Percentiles rank a stretch among this genome's conserved stretches.
Conservation (phyloP, 495 filamentous ascomycete species). For the Talaromyces ruber region DNA sequence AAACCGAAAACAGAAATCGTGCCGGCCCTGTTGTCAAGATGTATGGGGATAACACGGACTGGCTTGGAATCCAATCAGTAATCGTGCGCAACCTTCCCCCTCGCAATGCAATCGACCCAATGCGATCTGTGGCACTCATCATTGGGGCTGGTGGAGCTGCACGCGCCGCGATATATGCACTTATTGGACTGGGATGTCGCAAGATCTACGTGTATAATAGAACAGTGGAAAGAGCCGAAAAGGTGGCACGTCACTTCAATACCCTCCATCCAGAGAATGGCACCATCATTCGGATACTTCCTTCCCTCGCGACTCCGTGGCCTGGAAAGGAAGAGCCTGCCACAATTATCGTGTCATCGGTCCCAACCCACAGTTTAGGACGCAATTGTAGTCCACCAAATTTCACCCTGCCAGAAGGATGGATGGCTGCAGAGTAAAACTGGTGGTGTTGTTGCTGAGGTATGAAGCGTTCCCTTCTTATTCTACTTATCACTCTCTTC, state of each 20-base stretch:
- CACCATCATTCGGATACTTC: constrained; percentile 46
- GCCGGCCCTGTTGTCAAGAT: constrained; percentile 55
- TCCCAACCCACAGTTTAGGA: constrained; percentile 58
- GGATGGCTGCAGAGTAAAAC: constrained; percentile 70
- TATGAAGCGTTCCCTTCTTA: constrained; percentile 20
- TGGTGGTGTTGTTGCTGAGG: constrained; percentile 69
- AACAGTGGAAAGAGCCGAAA: constrained; percentile 48
- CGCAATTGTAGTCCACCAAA: constrained; percentile 51
- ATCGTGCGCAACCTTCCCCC: constrained; percentile 67
- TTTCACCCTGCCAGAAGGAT: constrained; percentile 60
- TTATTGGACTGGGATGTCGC: constrained; percentile 66
- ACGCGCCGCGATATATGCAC: constrained; percentile 67
- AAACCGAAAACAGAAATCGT: constrained; percentile 42
- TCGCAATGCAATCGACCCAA: constrained; percentile 61
- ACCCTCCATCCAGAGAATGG: constrained; percentile 16
- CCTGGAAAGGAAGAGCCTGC: constrained; percentile 54
- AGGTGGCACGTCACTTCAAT: constrained; percentile 63
- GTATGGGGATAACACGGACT: constrained; percentile 79
- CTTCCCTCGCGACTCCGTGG: constrained; percentile 51
- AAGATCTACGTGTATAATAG: constrained; percentile 70
- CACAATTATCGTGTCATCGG: constrained; percentile 66
- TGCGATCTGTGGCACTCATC: constrained; percentile 55
- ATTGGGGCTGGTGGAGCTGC: constrained; percentile 78
- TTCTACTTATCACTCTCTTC: neutral
- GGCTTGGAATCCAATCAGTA: constrained; percentile 66